Evolutionary conservation across 164 flowering plant species (phyloP), one percentile per base, ranked within the genome.

Genomic region (Annona cherimola): DNA sequence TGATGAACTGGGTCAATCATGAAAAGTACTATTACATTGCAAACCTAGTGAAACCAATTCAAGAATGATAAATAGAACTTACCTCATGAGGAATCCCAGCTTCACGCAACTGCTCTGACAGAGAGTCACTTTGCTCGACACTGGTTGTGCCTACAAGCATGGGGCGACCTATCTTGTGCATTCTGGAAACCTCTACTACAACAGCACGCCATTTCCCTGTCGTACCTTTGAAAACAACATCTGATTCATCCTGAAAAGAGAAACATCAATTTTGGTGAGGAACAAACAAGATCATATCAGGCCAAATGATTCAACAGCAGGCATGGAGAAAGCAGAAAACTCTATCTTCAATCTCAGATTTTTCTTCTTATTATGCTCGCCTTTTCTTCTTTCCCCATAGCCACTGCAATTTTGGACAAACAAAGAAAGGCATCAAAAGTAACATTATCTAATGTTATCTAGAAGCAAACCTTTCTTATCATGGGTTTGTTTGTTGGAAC

Each of bases 61-160:
- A 50, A 20, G 42, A 64, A 57, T n/a, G 65, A 18, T 66, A 70
- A 55, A 69, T 42, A 73, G 42, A 71, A 20, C 79, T 77, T 43
- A 95, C 99, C 99, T 96, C 96, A 81, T 93, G 99, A 12, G 94
- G 90, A 65, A 96, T 90, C 60, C 90, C 95, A 73, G 88, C 95
- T 88, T 96, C 95, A 69, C 74, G 77, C 79, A 96, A 83, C 80
- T 88, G 94, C 66, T 75, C 85, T 57, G 98, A 91, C 73, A 96
- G 74, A 45, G 88, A 79, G 75, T 96, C 98, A 81, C 98, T 93
- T 80, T 91, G 97, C 80, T 96, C 99, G 80, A 96, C 99, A 76
- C 99, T 96, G 45, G 99, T 96, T 75, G 99, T 96, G 64, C 99
- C 99, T 70, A 93, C 99, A 81, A 96, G 96, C 67, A 96, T 94